phyloP scores from a whole-genome alignment of 148 eudicot genomes.

The Mesembryanthemum crystallinum region DNA sequence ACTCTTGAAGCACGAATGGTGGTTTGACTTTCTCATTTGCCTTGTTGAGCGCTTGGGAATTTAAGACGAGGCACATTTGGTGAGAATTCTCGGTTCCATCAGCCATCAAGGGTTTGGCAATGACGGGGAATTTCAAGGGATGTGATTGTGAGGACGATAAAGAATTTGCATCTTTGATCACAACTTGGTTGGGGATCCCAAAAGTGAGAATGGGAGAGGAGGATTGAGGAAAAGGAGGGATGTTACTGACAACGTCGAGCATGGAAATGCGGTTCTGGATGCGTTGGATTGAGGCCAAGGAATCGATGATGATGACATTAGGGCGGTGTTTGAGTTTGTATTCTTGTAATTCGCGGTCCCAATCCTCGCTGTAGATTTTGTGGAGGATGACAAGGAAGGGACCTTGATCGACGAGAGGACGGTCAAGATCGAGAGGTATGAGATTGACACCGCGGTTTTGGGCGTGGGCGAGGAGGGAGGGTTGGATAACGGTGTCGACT shows the following conservation, averaged over 20 bases:
- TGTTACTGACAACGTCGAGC: constrained; percentile 45
- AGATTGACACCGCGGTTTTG: constrained; percentile 45
- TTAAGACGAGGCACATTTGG: constrained; percentile 51
- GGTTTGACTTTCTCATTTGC: constrained; percentile 2
- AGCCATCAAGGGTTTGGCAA: constrained; percentile 60
- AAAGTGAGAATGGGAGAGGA: not conserved
- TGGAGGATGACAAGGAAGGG: constrained; percentile 61
- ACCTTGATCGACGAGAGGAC: constrained; percentile 49
- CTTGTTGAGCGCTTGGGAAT: constrained; percentile 35
- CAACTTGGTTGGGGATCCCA: constrained; percentile 43
- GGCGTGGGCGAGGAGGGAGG: constrained; percentile 43
- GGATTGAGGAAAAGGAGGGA: constrained; percentile 12
- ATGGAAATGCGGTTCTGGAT: constrained; percentile 56
- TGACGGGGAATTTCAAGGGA: constrained; percentile 33
- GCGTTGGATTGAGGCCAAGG: constrained; percentile 35
- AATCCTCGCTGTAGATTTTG: constrained; percentile 48
- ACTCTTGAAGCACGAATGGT: constrained; percentile 64
- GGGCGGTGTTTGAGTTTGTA: constrained; percentile 42
- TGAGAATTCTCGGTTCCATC: constrained; percentile 49
- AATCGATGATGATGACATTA: constrained; percentile 39
- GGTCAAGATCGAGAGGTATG: constrained; percentile 36
- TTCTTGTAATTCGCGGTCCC: constrained; percentile 40
- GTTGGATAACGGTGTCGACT: constrained; percentile 39
- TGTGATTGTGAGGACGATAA: too few species aligned
- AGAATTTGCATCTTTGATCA: constrained; percentile 16